Base-by-base conservation (phyloP, 352 stramenopile genomes). In the Hyaloperonospora arabidopsidis region DNA sequence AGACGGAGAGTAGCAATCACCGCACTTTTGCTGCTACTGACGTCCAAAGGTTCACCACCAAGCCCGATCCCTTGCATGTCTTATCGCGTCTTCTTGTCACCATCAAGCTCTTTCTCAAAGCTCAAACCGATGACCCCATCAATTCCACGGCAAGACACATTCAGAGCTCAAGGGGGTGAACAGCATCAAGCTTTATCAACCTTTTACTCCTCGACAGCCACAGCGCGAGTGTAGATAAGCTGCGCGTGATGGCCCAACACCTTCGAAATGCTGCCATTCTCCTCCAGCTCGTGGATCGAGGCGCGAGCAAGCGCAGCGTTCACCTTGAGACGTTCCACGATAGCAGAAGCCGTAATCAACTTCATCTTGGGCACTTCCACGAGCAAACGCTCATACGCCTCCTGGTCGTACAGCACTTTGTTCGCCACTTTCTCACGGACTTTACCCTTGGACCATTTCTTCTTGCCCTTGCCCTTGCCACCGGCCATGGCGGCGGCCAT, bases 391-490 rank as follows among this genome's bases (percentile, higher is more conserved):
- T 98, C 93, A 78, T 98, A 99, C 64, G 96, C 95, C 76, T 99
- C 95, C 87, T 99, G 97, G 74, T 98, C 95, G 79, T 99, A 99
- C 54, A 99, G 83, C 43, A 99, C 97, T 81, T 98, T 98, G 87
- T 98, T 98, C 71, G 96, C 91, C 58, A 98, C 91, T 95, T 99
- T 99, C 74, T 99, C 97, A 70, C 96, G 93, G 68, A 97, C 86
- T 89, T 99, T 99, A 75, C 96, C 96, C 94, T 99, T 99, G 66
- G 95, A 98, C 97, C 97, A 99, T 88, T 99, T 99, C 84, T 99
- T 99, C 92, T 98, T 99, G 79, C 95, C 95, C 88, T 99, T 99
- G 81, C 95, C 95, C 68, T 86, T 86, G 75, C 96, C 96, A 88
- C 87, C 87, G 54, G 96, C 97, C 91, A 99, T 97, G 89, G 97